Conservation (phyloP, 768 basidiomycete genomes). For the Collybia mongolica region DNA sequence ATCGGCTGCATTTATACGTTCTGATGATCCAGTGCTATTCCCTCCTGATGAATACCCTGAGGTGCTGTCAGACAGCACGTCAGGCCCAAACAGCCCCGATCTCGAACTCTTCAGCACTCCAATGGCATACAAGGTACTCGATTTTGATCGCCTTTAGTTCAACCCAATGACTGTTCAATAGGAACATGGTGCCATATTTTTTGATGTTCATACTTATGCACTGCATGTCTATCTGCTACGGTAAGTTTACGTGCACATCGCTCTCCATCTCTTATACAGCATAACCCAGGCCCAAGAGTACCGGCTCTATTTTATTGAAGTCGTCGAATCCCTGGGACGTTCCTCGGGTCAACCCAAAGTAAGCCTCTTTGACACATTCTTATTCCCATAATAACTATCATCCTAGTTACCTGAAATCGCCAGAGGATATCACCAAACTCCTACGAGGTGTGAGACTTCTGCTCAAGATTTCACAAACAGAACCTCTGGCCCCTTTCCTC, state of each 20-base stretch:
- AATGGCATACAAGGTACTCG: conserved; percentile 35
- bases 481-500: conserved; percentile 30
- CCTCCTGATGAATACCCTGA: conserved; percentile 29
- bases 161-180: conserved; percentile 7
- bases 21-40: conserved; percentile 46
- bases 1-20: conserved; percentile 52
- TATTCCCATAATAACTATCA: not conserved
- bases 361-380: conserved; percentile 5
- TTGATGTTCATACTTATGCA: conserved; percentile 36
- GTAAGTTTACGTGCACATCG: conserved; percentile 15
- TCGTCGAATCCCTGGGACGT: conserved; percentile 35
- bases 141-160: not conserved
- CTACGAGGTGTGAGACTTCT: conserved; percentile 35
- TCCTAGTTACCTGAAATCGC: conserved; percentile 33
- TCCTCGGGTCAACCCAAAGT: conserved; percentile 39
- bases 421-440: conserved; percentile 36
- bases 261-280: not conserved
- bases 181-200: conserved; percentile 35
- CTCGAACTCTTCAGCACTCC: conserved; percentile 40
- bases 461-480: conserved; percentile 31
- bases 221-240: conserved; percentile 36
- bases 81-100: conserved; percentile 38
- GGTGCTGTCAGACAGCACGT: conserved; percentile 35
- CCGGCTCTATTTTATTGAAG: conserved; percentile 33
- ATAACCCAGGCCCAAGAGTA: conserved; percentile 33